Evolutionary conservation across 164 flowering plant species (phyloP), one percentile per base, ranked within the genome.

Genomic region (Saururus chinensis): DNA sequence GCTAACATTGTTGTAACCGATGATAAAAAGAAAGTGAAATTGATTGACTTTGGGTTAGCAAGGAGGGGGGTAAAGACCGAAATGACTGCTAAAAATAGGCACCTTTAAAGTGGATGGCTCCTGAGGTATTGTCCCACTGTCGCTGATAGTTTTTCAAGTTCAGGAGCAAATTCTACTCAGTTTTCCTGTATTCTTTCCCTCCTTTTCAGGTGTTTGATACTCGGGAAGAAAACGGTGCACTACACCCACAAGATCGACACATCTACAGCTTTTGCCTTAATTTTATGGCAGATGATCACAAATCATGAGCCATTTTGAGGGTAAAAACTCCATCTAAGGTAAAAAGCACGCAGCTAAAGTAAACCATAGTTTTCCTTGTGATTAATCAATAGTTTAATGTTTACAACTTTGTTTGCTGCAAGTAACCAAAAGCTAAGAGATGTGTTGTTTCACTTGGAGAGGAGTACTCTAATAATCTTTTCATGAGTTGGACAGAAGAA

Each of bases 221-320:
- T 30, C 37, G 4, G 2, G 6, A 2, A 30, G 37, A 30, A 2
- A 30, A 6, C 6, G 37, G 81, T 74, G 59, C 72, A 71, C 40
- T 88, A 88, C 62, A 73, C 84, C 73, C 83, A 82, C 60, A 88
- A 86, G 71, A 86, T 80, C 25, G 92, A 88, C 69, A 88, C 69
- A 79, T 79, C 22, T 84, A 82, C 72, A 88, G 92, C 75, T 86
- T n/a, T 86, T 61, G 59, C 87, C 19, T 73, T 86, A 26, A 82
- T 88, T 54, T 66, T 88, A 9, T 88, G 90, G 90, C 88, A 83
- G 72, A 51, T 88, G 68, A 71, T 88, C 3, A 75, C 78, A 4
- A 88, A 84, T 68, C 60, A 59, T 20, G 66, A 66, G n/a, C 92
- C 90, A 23, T 86, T 83, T 69, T 67, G 77, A 41, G 1, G 9